Evolutionary conservation across 768 basidiomycete species (phyloP).

Genomic region (Peribolospora baueri): DNA sequence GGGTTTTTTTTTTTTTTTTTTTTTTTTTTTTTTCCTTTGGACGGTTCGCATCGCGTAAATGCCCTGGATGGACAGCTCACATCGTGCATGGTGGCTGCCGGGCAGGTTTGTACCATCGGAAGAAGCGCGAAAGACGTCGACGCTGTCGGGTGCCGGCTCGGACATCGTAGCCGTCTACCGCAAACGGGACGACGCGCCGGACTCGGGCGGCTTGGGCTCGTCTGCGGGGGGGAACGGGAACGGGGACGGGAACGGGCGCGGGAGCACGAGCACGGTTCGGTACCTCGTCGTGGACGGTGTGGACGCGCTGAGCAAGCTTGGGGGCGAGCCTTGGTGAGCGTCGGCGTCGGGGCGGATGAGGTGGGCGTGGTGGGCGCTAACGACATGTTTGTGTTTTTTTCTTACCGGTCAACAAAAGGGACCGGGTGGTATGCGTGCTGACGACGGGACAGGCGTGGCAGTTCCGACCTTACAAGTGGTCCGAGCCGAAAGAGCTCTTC

Average conservation of each 20-base stretch:
- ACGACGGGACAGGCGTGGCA: conserved; percentile 98
- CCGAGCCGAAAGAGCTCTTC: conserved; percentile 70
- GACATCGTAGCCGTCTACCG: conserved; percentile 75
- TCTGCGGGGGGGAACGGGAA: conserved; percentile 26
- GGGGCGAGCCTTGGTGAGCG: conserved; percentile 46
- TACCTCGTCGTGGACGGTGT: conserved; percentile 81
- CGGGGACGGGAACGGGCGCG: conserved; percentile 29
- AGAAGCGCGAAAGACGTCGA: conserved; percentile 33
- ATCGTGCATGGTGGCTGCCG: neutral
- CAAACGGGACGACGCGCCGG: conserved; percentile 27
- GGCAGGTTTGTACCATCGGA: conserved; percentile 48
- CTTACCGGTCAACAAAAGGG: conserved; percentile 20
- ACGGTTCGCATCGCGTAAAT: neutral
- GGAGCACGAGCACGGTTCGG: conserved; percentile 19
- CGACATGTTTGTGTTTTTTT: neutral
- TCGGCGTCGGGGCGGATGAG: neutral
- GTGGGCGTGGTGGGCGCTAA: neutral
- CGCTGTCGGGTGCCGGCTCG: conserved; percentile 29
- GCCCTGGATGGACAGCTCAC: neutral
- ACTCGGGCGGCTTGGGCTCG: conserved; percentile 1
- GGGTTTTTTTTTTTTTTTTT: neutral
- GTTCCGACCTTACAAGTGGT: conserved; percentile 91
- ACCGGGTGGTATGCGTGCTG: conserved; percentile 88
- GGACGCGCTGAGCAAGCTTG: conserved; percentile 73
- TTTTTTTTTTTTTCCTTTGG: neutral